These are phyloP conservation scores for Neodidymelliopsis sp. DNA, from an alignment of 2,329 filamentous ascomycete genomes.

Conservation along the genomic window DNA sequence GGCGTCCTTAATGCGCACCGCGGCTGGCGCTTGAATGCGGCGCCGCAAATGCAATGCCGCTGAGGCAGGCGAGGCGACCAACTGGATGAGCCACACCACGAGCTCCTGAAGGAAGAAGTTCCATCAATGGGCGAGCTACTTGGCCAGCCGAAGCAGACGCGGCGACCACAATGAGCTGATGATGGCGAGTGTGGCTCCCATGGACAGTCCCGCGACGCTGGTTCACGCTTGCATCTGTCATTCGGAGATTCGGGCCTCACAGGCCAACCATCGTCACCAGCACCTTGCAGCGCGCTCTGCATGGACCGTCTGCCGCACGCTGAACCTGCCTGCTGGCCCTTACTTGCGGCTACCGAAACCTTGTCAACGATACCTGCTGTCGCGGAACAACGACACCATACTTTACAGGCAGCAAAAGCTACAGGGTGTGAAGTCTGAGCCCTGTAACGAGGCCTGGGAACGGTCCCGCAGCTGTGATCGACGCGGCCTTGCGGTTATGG, in stretches of 20 bases:
- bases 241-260: conserved; percentile 37
- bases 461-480: conserved; percentile 40
- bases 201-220: conserved; percentile 39
- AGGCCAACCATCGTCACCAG: conserved; percentile 32
- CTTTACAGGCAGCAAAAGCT: conserved; percentile 15
- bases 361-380: conserved; percentile 25
- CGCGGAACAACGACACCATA: conserved; percentile 18
- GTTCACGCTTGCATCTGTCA: conserved; percentile 46
- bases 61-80: conserved; percentile 18
- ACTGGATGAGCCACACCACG: conserved; percentile 5
- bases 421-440: conserved; percentile 20
- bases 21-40: conserved; percentile 24
- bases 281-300: conserved; percentile 24
- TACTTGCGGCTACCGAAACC: conserved; percentile 23
- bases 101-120: background rate
- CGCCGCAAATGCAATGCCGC: conserved; percentile 14
- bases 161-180: conserved; percentile 20
- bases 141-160: conserved; percentile 17
- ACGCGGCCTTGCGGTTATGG: conserved; percentile 42
- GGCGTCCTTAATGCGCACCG: conserved; percentile 27
- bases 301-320: conserved; percentile 24
- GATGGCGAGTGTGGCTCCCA: conserved; percentile 42
- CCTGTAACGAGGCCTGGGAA: conserved; percentile 14
- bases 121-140: conserved; percentile 5
- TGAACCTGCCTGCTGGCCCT: conserved; percentile 22